Base-by-base conservation (phyloP, 1,284 basidiomycete species). In the Ustilago bromivora region DNA sequence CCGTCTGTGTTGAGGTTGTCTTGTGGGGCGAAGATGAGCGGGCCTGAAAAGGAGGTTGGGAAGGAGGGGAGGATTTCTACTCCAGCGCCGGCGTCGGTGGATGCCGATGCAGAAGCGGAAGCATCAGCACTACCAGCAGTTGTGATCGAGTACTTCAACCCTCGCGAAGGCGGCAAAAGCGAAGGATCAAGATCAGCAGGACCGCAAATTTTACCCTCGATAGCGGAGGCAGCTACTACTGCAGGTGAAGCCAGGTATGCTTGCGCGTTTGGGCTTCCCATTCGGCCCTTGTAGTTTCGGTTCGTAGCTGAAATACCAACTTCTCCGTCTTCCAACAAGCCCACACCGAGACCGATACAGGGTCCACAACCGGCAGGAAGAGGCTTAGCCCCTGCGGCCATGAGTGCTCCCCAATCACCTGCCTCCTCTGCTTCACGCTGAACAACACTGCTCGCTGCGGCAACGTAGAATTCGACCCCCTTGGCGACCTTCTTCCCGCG, bases 1-100 rank as follows among this genome's bases (percentile, higher is more conserved):
- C 94, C 97, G 84, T 99, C 96, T 1, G 96, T 99, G 86, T 96
- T 99, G 66, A 99, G 87, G 86, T 99, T 99, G 87, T 99, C 96
- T 85, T 98, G 95, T 0, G 97, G 96, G 0, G 92, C 91, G 84
- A 98, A 99, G 56, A 98, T 89, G 9, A 98, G 88, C 0, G 92
- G 91, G 0, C 97, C 97, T 1, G 90, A 87, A 87, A 99, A 98
- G 38, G 88, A 87, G 9, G 90, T 86, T 0, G 97, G 96, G 90
- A 99, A 85, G n/a, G 67, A 64, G 1, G 81, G 66, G 23, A 85
- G 75, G 17, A 85, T 76, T 13, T 77, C 73, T 19, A 68, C 71
- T 2, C 68, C 77, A 12, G 63, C 54, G 13, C 57, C 59, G 8
- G 75, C 81, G 3, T 86, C 78, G 57, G 63, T 8, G 19, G 70